Base-by-base conservation (phyloP, 2,329 filamentous ascomycete genomes). In the Ophiostoma triangulosporum region DNA sequence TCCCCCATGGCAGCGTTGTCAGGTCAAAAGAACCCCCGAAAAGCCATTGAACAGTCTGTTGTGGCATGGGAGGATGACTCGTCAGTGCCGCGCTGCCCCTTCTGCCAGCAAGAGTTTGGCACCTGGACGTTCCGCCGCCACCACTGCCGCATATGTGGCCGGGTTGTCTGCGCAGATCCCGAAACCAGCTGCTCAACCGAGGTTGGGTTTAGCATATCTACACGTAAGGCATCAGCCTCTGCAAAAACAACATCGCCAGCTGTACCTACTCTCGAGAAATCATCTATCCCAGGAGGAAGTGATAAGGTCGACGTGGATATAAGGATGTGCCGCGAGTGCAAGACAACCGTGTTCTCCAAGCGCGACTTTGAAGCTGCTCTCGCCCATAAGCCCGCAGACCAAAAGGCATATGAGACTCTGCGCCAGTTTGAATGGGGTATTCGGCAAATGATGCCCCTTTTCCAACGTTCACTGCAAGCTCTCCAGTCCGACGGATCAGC, bases 1-100 rank as follows among this genome's bases (percentile, higher is more conserved):
- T 78, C 77, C 56, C 77, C 81, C 0, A 71, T 85, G 0, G 73
- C 83, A 59, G 73, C 76, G 2, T 62, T 87, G 1, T 71, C 80
- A 1, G 81, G 81, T 36, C 83, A 85, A 58, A 88, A 82, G 63
- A 88, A 84, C 58, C 80, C 84, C 50, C 78, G 88, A 50, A 93
- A 95, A 64, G 65, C 78, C 14, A 71, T 97, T 4, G 93, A 98
- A 65, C 93, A 98, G 64, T 89, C 86, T 0, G 80, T 98, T 7
- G 90, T 98, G 15, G 85, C 84, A 0, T 98, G 93, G 93, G 87
- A 98, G 66, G 90, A 97, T 51, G 93, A 98, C 66, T 76, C 83
- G 0, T 79, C 74, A 31, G 89, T 98, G 6, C 58, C 74, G 2
- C 82, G 83, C 58, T 98, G 93, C 64, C 93, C 93, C 0, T 95